Base-by-base conservation (phyloP, 176 grass and related monocot species). In the Eleusine coracana region DNA sequence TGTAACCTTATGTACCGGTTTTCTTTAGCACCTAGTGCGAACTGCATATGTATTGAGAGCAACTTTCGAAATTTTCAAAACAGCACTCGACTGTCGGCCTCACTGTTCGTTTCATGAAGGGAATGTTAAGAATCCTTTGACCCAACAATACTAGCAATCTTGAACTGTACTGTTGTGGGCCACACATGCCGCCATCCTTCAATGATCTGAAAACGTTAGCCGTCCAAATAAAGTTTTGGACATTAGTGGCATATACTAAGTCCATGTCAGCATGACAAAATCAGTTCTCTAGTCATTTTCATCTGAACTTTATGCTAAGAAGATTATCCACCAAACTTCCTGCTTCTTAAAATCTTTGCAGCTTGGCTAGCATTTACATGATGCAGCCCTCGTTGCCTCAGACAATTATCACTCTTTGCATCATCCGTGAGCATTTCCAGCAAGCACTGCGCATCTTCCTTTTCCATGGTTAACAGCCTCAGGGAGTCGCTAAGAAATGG, bases 291-390 rank as follows among this genome's bases (percentile, higher is more conserved):
- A 15, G 41, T 64, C 54, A 54, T 41, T 45, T 59, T 56, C 70
- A 52, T 8, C 66, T 23, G 14, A 48, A 3, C 29, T 49, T 68
- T 37, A 14, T 64, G 7, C 16, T 50, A 60, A 21, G 55, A 37
- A 68, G 29, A 21, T 69, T 72, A 90, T 49, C 54, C 66, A 76
- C 61, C 59, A 44, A 76, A 80, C 66, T 52, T 87, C 75, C 71
- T 81, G 80, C 91, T 92, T 68, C 83, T 75, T 86, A 93, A 66
- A 50, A 98, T 89, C 29, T 82, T 95, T 74, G 81, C 69, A 34
- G 93, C 87, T 77, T 98, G 91, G 61, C 76, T 68, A 71, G 14
- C 44, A 78, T 85, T 90, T 73, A 98, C 82, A 88, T 98, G 89
- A 40, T 87, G 82, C 62, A 98, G 44, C 70, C 89, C 85, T 66